Base-by-base conservation (phyloP, 805 yeast species). In the Torulaspora indica region DNA sequence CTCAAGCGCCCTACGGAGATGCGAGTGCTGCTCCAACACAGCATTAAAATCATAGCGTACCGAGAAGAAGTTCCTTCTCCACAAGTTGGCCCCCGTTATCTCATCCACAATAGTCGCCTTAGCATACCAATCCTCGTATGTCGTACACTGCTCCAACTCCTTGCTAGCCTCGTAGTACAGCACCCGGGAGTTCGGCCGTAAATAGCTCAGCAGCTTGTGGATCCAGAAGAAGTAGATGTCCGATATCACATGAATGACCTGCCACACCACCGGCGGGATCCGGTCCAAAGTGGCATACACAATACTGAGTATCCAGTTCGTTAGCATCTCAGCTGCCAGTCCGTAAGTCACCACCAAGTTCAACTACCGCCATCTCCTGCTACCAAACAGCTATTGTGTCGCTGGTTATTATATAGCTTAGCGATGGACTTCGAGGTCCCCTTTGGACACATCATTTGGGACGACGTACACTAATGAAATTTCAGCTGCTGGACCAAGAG, bases 1-100 rank as follows among this genome's bases (percentile, higher is more conserved):
- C 22, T 72, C 68, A 38, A 93, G 63, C 1, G 95, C 89, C 15
- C 74, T 74, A 37, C 75, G 69, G 37, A 93, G 63, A 20, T 74
- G 72, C 41, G 79, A 75, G 49, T 83, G 71, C 44, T 96, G 73
- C 44, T 85, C 89, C 32, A 85, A 76, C 2, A 93, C 86, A 31
- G 95, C 72, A 29, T 81, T 72, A 63, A 87, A 93, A 64, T 91
- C 98, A 58, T 89, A 91, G 54, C 83, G 79, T 47, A 75, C 75
- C 29, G 91, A 82, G 24, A 82, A 79, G 53, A 90, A 88, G 59
- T 89, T 87, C 50, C 87, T 85, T 46, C 96, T 72, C 95, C 95
- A 78, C 15, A 75, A 55, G 49, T 77, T 78, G 14, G 76, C 73
- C 5, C 81, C 81, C 0, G 77, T 71, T 8, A 75, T 60, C 33